Conservation (phyloP, 2,329 filamentous ascomycete genomes). For the Albifimbria verrucaria region DNA sequence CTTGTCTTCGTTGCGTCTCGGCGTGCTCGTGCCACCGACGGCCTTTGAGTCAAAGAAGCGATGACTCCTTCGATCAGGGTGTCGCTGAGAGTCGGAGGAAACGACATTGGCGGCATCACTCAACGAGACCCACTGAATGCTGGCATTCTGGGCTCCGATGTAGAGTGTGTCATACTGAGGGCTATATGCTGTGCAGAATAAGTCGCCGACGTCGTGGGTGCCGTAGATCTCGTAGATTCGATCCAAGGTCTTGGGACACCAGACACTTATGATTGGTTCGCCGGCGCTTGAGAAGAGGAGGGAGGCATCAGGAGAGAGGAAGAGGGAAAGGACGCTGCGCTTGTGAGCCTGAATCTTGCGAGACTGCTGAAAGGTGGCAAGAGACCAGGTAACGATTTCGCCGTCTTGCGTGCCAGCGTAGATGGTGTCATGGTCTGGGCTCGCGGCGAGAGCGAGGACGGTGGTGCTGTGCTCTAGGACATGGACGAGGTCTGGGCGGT, state of each 20-base stretch:
- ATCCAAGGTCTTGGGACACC: slow-evolving; percentile 74
- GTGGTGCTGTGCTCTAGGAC: slow-evolving; percentile 74
- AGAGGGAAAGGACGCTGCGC: slow-evolving; percentile 83
- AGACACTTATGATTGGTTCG: slow-evolving; percentile 92
- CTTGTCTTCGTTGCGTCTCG: slow-evolving; percentile 62
- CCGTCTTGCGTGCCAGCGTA: slow-evolving; percentile 93
- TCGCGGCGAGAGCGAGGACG: slow-evolving; percentile 79
- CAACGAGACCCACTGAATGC: slow-evolving; percentile 87
- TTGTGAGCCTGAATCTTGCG: slow-evolving; percentile 82
- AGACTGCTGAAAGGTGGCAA: slow-evolving; percentile 81
- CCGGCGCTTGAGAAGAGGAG: slow-evolving; percentile 90
- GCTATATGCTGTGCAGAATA: slow-evolving; percentile 94
- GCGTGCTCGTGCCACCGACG: slow-evolving; percentile 76
- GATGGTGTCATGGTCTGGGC: slow-evolving; percentile 71
- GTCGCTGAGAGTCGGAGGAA: slow-evolving; percentile 60
- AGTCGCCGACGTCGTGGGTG: slow-evolving; percentile 88
- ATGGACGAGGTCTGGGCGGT: slow-evolving; percentile 64
- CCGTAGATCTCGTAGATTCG: slow-evolving; percentile 89
- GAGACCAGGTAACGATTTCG: slow-evolving; percentile 87
- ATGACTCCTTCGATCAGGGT: slow-evolving; percentile 75
- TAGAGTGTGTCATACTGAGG: slow-evolving; percentile 77
- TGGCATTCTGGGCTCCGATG: slow-evolving; percentile 89
- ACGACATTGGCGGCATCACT: slow-evolving; percentile 60
- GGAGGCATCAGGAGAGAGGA: slow-evolving; percentile 69
- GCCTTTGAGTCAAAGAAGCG: slow-evolving; percentile 91